These are phyloP conservation scores for Pseudocercospora pini-densiflorae DNA, from an alignment of 2,329 filamentous ascomycete species.

Conservation along the genomic window DNA sequence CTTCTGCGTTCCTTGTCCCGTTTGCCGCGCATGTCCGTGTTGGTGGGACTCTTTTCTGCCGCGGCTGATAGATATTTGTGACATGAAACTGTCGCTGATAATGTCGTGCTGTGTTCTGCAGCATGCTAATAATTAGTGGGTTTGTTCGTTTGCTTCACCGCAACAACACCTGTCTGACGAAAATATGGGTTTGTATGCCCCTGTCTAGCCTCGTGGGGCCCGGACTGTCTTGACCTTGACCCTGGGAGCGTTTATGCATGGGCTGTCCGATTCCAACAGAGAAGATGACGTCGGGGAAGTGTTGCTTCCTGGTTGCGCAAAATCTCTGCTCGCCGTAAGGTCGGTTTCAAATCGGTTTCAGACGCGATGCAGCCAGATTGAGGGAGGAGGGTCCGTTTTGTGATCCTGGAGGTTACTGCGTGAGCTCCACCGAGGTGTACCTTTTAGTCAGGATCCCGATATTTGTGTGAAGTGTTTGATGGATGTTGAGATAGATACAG, in stretches of 20 bases:
- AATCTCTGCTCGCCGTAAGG: conserved; percentile 18
- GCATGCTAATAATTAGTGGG: not conserved
- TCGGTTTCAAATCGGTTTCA: conserved; percentile 22
- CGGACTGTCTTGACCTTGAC: conserved; percentile 6
- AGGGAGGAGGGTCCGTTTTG: conserved; percentile 9
- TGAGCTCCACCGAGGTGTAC: not conserved
- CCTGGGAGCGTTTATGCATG: conserved; percentile 15
- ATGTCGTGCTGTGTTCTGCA: not conserved
- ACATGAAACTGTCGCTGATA: not conserved
- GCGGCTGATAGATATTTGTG: not conserved
- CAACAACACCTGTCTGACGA: not conserved
- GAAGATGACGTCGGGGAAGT: conserved; percentile 14
- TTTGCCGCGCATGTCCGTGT: conserved; percentile 1
- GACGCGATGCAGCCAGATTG: conserved; percentile 12
- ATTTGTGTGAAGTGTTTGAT: not conserved
- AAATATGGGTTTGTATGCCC: conserved; percentile 5
- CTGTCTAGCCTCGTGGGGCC: conserved; percentile 14
- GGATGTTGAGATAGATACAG: not conserved
- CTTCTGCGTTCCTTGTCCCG: not conserved
- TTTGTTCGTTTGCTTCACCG: conserved; percentile 14
- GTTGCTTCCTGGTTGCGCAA: conserved; percentile 9
- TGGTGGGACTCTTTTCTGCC: not conserved
- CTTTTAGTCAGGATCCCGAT: not conserved
- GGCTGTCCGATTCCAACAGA: conserved; percentile 8
- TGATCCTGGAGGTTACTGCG: conserved; percentile 7